Percentiles rank a stretch among this genome's conserved stretches.
Evolutionary conservation across 768 basidiomycete genomes (phyloP).

Genomic region (Udeniomyces megalosporus): DNA sequence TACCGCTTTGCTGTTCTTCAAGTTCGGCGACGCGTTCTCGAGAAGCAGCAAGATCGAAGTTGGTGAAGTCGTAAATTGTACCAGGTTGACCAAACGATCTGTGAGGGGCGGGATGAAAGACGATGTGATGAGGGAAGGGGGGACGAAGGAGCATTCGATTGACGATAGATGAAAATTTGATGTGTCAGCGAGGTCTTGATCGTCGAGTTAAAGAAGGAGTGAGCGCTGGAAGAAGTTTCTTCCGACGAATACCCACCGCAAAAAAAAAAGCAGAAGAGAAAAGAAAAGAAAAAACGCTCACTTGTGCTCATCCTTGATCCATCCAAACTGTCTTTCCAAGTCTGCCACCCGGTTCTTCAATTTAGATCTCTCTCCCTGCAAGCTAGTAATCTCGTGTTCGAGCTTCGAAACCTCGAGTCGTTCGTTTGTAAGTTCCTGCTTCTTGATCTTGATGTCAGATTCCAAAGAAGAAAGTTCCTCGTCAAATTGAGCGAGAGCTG

Average conservation of each 20-base stretch:
- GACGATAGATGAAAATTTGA: no score
- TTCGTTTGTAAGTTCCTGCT: conserved; percentile 47
- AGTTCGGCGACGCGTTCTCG: conserved; percentile 55
- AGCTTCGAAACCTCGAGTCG: conserved; percentile 50
- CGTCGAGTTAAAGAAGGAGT: no score
- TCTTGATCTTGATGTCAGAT: conserved; percentile 62
- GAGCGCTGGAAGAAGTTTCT: no score
- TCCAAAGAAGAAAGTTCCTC: conserved; percentile 73
- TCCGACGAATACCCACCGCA: background rate
- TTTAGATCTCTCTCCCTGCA: conserved; percentile 49
- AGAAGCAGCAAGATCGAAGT: conserved; percentile 45
- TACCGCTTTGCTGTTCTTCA: conserved; percentile 57
- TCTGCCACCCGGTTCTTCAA: conserved; percentile 40
- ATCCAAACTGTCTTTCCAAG: conserved; percentile 67
- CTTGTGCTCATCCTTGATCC: conserved; percentile 81
- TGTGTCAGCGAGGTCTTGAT: no score
- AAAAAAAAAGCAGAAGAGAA: background rate
- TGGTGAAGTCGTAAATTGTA: conserved; percentile 63
- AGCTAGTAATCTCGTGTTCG: conserved; percentile 49
- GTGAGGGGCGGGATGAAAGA: background rate
- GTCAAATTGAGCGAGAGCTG: conserved; percentile 73
- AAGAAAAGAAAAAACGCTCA: conserved; percentile 33
- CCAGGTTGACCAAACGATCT: conserved; percentile 73
- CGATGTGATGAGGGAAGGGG: background rate
- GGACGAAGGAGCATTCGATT: background rate